phyloP scores from a whole-genome alignment of 163 green algal genomes.

The Chloroidium sp. region DNA sequence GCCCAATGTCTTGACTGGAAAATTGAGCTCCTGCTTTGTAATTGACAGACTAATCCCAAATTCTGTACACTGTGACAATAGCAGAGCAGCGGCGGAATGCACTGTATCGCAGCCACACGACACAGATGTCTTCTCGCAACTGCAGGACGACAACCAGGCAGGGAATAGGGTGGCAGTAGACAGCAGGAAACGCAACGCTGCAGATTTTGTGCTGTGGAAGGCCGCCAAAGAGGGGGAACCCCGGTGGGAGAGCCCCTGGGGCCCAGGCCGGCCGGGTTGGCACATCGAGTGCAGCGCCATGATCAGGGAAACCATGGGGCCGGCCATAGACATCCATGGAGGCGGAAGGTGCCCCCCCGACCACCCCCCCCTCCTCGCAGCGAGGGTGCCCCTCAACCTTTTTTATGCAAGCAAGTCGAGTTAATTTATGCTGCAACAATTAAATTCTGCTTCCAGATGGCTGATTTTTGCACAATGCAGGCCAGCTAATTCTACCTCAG shows the following conservation, averaged over 20 bases:
- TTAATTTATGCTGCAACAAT: too few species aligned
- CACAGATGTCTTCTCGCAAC: conserved; percentile 9
- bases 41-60: background rate
- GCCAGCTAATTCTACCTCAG: too few species aligned
- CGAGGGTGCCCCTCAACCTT: background rate
- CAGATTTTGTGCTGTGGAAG: conserved; percentile 97
- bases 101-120: too few species aligned
- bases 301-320: conserved; percentile 72
- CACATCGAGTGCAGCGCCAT: conserved; percentile 96
- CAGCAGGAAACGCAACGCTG: conserved; percentile 69
- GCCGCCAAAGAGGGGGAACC: conserved; percentile 84
- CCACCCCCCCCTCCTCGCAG: background rate
- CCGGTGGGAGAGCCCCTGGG: conserved; percentile 88
- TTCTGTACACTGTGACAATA: background rate
- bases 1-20: too few species aligned
- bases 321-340: conserved; percentile 89
- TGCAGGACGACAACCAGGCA: conserved; percentile 71
- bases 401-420: too few species aligned
- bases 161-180: conserved; percentile 85
- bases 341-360: conserved; percentile 26
- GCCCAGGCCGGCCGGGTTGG: conserved; percentile 83
- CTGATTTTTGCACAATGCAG: too few species aligned
- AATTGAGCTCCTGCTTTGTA: too few species aligned
- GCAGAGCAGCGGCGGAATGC: conserved; percentile 11
- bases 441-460: too few species aligned